Base-by-base conservation (phyloP, 306 rosid genomes). In the Cucumis hystrix region DNA sequence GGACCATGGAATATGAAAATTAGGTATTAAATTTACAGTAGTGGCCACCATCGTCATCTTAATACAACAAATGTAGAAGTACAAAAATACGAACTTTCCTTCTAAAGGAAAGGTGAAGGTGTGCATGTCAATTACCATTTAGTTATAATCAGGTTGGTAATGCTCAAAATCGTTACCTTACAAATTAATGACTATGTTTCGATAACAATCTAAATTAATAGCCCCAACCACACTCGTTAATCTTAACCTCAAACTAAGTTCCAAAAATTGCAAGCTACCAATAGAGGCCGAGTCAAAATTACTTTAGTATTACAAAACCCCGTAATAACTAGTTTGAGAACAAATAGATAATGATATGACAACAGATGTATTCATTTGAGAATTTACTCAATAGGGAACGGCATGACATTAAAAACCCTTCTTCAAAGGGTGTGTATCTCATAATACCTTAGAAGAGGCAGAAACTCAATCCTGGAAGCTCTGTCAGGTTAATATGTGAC, bases 401-500 rank as follows among this genome's bases (percentile, higher is more conserved):
- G 76, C 59, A 71, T 49, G 60, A 21, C 60, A 71, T 45, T 41
- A 73, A 72, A 51, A 51, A 70, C 2, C 23, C 40, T 13, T 16
- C 15, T 6, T 28, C 61, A 49, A 25, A 49, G 41, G 23, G 60
- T 25, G 60, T 47, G 25, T 72, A 15, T 13, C 61, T 4, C 55
- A 49, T 49, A 72, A 49, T 49, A 72, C 77, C 61, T 72, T 25
- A 21, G 77, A 25, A 72, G 45, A 72, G 76, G 76, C 45, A 51
- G 75, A 17, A 51, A 51, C 8, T 16, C 55, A 17, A 72, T 16
- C 60, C 45, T 2, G 62, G 45, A 51, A 72, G 62, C 62, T 72
- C 28, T 52, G 45, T 72, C 25, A n/a, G 43, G 23, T 9, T 72
- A 10, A 30, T 17, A 72, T 72, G 76, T 17, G 28, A 51, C 15